phyloP scores from a whole-genome alignment of 2,329 filamentous ascomycete genomes.

The Tolypocladium sp. region DNA sequence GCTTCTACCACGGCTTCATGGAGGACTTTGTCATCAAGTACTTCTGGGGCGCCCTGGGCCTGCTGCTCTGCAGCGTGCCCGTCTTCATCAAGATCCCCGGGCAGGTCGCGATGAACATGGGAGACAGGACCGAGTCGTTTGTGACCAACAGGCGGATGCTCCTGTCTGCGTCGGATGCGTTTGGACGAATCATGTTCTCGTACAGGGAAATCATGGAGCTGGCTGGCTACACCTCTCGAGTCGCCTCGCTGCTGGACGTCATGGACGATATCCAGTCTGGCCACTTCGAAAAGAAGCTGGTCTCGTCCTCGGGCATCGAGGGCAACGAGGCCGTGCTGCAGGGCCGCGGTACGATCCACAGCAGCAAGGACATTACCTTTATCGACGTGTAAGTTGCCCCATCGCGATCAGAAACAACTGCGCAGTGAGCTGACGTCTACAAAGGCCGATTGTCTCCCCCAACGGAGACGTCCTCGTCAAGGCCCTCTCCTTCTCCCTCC shows the following conservation, averaged over 20 bases:
- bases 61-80: slow-evolving; percentile 86
- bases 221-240: slow-evolving; percentile 88
- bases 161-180: slow-evolving; percentile 87
- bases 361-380: slow-evolving; percentile 79
- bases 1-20: slow-evolving; percentile 98
- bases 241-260: slow-evolving; percentile 81
- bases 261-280: slow-evolving; percentile 89
- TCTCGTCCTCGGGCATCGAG: slow-evolving; percentile 76
- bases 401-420: not conserved
- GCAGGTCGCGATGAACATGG: slow-evolving; percentile 54
- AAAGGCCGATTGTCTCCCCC: slow-evolving; percentile 80
- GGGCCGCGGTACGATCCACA: slow-evolving; percentile 71
- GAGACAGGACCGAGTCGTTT: slow-evolving; percentile 66
- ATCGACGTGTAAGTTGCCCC: slow-evolving; percentile 55
- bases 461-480: slow-evolving; percentile 89
- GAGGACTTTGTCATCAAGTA: slow-evolving; percentile 99
- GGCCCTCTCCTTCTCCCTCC: slow-evolving; percentile 78
- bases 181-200: slow-evolving; percentile 93
- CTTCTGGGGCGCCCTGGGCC: slow-evolving; percentile 90
- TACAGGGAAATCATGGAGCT: slow-evolving; percentile 97
- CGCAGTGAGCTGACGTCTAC: slow-evolving; percentile 8
- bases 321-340: slow-evolving; percentile 76
- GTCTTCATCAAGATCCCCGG: slow-evolving; percentile 92
- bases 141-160: slow-evolving; percentile 91
- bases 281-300: slow-evolving; percentile 91